Percentiles rank a stretch among this genome's conserved stretches.
phyloP scores from a whole-genome alignment of 345 rosid species.

The Aegle marmelos region DNA sequence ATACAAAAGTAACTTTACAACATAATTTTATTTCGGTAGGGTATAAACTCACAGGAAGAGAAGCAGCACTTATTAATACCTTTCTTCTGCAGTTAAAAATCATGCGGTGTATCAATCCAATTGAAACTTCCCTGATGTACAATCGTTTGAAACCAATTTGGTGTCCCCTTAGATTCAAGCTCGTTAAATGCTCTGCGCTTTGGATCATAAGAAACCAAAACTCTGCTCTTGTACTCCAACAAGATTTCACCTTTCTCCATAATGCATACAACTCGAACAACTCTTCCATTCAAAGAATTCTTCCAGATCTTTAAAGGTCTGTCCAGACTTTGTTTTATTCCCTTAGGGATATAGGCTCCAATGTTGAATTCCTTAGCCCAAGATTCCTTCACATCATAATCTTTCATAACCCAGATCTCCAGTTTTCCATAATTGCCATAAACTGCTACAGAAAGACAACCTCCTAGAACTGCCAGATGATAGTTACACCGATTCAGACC shows the following conservation, averaged over 20 bases:
- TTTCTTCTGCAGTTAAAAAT: constrained; percentile 17
- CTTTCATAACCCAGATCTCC: constrained; percentile 91
- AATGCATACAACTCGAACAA: constrained; percentile 50
- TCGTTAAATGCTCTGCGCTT: constrained; percentile 58
- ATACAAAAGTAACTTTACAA: constrained; percentile 1
- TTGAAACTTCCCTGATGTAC: constrained; percentile 68
- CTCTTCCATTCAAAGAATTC: constrained; percentile 41
- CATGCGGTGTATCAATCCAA: constrained; percentile 52
- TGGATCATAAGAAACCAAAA: constrained; percentile 67
- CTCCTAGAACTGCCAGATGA: constrained; percentile 50
- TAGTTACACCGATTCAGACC: constrained; percentile 58
- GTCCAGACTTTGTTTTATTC: constrained; percentile 51
- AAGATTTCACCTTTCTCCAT: constrained; percentile 68
- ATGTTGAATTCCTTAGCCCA: constrained; percentile 64
- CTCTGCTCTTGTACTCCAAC: constrained; percentile 78
- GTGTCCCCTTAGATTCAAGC: constrained; percentile 51
- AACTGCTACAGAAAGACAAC: constrained; percentile 63
- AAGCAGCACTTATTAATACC: background rate
- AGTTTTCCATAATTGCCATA: constrained; percentile 65
- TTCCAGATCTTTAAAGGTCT: constrained; percentile 54
- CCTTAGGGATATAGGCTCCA: constrained; percentile 71
- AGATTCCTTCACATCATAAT: constrained; percentile 58
- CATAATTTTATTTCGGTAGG: constrained; percentile 17
- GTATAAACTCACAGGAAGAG: constrained; percentile 19
- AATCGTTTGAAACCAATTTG: constrained; percentile 69